These are phyloP conservation scores for Apiotrichum sp. DNA, from an alignment of 1,284 basidiomycete species.

Conservation along the genomic window DNA sequence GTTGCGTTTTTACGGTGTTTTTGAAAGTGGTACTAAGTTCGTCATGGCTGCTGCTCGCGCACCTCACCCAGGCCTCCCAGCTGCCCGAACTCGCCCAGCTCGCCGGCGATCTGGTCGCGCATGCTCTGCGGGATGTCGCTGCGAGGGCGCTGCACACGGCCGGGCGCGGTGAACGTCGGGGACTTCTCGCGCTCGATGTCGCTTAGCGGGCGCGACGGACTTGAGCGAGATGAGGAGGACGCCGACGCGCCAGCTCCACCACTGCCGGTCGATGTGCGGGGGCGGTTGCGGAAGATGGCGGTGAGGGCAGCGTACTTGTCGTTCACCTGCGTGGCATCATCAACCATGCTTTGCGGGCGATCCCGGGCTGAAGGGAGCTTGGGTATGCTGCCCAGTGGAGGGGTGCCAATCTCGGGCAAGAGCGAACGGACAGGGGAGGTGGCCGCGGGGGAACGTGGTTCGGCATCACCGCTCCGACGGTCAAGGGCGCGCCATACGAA, in stretches of 20 bases:
- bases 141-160: neutral
- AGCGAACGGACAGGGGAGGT: constrained; percentile 13
- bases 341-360: constrained; percentile 6
- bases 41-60: no score
- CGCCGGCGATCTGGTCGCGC: neutral
- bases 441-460: constrained; percentile 10
- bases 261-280: constrained; percentile 1
- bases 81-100: neutral
- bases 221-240: neutral
- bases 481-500: constrained; percentile 39
- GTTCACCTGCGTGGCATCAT: constrained; percentile 23
- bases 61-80: no score
- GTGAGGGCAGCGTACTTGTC: constrained; percentile 40
- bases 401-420: constrained; percentile 16
- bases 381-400: constrained; percentile 7
- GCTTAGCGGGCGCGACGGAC: neutral
- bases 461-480: constrained; percentile 28
- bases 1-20: neutral
- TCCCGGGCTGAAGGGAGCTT: no score
- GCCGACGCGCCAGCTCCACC: constrained; percentile 15
- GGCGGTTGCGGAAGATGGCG: constrained; percentile 27
- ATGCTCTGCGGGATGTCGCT: constrained; percentile 1
- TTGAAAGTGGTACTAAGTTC: no score
- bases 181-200: constrained; percentile 1
- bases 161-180: no score